Percentiles rank a stretch among this genome's conserved stretches.
phyloP scores from a whole-genome alignment of 805 yeast species.

The Saccharomycopsis sp. region DNA sequence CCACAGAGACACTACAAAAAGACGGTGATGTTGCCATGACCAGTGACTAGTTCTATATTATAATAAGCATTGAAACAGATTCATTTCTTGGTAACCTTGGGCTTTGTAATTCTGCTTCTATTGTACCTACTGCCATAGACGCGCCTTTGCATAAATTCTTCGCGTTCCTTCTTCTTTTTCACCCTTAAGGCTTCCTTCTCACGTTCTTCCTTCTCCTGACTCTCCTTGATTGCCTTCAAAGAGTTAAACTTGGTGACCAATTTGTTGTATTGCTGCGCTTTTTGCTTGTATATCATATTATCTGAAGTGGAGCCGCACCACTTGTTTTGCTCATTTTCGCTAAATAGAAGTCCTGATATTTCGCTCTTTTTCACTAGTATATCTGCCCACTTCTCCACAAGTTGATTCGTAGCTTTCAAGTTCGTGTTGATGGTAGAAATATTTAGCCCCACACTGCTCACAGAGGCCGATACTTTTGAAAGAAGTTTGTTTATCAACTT shows the following conservation, averaged over 20 bases:
- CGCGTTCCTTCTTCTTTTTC: conserved; percentile 9
- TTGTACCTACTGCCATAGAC: conserved; percentile 20
- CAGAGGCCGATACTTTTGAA: background rate
- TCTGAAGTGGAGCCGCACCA: conserved; percentile 19
- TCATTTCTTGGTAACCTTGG: background rate
- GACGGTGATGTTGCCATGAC: no score
- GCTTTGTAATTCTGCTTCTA: background rate
- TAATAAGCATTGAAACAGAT: no score
- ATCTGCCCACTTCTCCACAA: conserved; percentile 20
- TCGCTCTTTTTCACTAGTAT: conserved; percentile 18
- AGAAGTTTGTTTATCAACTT: conserved; percentile 7
- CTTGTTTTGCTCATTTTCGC: conserved; percentile 7
- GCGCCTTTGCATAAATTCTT: conserved; percentile 15
- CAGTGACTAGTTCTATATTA: no score
- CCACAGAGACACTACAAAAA: no score
- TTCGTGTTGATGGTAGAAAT: conserved; percentile 15
- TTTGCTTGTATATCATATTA: conserved; percentile 4
- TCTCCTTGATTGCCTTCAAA: conserved; percentile 13
- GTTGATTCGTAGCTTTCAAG: conserved; percentile 15
- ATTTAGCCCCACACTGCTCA: conserved; percentile 1
- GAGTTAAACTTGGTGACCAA: conserved; percentile 11
- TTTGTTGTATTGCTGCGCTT: conserved; percentile 8
- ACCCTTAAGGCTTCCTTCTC: conserved; percentile 10
- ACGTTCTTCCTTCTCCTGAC: conserved; percentile 5
- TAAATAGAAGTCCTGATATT: conserved; percentile 15